phyloP scores from a whole-genome alignment of 2,329 filamentous ascomycete genomes.

The Talaromyces sp. region DNA sequence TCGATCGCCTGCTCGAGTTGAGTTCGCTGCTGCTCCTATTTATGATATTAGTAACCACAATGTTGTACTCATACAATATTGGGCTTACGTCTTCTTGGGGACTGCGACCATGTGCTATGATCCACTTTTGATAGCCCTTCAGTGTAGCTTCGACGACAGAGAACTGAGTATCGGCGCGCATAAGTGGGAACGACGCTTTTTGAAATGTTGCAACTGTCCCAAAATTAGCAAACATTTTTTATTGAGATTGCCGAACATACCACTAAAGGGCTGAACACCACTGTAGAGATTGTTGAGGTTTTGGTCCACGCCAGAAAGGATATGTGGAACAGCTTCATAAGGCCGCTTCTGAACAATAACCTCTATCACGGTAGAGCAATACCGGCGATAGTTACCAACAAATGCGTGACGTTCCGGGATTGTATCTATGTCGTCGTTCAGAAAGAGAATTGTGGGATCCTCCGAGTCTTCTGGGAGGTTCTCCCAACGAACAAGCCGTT shows the following conservation, averaged over 20 bases:
- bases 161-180: conserved; percentile 84
- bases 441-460: conserved; percentile 74
- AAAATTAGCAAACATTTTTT: neutral
- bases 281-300: conserved; percentile 74
- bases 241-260: conserved; percentile 43
- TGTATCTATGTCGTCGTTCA: conserved; percentile 93
- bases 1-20: conserved; percentile 42
- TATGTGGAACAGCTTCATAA: conserved; percentile 81
- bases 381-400: conserved; percentile 89
- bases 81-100: conserved; percentile 50
- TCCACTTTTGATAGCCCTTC: conserved; percentile 86
- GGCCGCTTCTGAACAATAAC: conserved; percentile 77
- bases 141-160: conserved; percentile 84
- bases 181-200: conserved; percentile 44
- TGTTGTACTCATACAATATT: neutral
- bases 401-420: conserved; percentile 92
- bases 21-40: conserved; percentile 39
- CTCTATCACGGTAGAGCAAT: conserved; percentile 84
- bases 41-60: neutral
- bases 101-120: conserved; percentile 52
- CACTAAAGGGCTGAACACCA: conserved; percentile 64
- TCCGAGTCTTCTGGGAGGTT: conserved; percentile 76
- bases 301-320: conserved; percentile 74
- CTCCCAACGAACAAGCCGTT: conserved; percentile 83
- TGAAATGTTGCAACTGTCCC: conserved; percentile 37